These are phyloP conservation scores for Cordyceps pruinosa DNA, from an alignment of 2,329 filamentous ascomycete species.

Conservation along the genomic window DNA sequence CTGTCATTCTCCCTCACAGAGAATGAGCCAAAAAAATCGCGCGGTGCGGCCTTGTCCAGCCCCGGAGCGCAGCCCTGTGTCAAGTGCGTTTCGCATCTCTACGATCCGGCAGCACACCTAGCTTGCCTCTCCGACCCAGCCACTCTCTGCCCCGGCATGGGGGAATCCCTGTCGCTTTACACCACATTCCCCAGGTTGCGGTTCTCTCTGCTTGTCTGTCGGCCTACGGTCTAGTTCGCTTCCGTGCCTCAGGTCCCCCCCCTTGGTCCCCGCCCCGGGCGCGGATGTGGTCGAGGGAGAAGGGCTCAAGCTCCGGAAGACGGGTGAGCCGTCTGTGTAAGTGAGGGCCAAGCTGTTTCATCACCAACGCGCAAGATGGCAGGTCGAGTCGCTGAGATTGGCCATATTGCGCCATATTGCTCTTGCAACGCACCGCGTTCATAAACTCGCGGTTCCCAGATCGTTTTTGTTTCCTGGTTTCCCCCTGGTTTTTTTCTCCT, in stretches of 20 bases:
- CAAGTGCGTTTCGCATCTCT: background rate
- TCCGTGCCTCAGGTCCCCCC: background rate
- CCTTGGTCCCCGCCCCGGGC: no score
- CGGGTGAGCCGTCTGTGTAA: background rate
- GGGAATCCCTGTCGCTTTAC: no score
- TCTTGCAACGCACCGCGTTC: background rate
- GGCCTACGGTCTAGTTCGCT: background rate
- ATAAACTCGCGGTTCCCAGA: background rate
- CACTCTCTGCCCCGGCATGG: no score
- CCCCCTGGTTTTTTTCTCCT: background rate
- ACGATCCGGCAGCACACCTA: background rate
- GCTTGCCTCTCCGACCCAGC: background rate
- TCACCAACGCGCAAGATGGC: background rate
- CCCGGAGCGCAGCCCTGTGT: background rate
- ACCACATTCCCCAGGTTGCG: background rate
- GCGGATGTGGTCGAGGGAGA: background rate
- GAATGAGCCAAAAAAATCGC: no score
- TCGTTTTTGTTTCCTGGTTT: background rate
- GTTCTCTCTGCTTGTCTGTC: no score
- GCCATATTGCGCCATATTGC: background rate
- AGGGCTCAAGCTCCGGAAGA: background rate
- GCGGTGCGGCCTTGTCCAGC: no score
- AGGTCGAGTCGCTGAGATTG: background rate
- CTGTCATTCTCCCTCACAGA: no score
- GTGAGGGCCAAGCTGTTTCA: constrained; percentile 10